Evolutionary conservation across 1,139 yeast species (phyloP).

Genomic region (Saccharomyces hybrid): DNA sequence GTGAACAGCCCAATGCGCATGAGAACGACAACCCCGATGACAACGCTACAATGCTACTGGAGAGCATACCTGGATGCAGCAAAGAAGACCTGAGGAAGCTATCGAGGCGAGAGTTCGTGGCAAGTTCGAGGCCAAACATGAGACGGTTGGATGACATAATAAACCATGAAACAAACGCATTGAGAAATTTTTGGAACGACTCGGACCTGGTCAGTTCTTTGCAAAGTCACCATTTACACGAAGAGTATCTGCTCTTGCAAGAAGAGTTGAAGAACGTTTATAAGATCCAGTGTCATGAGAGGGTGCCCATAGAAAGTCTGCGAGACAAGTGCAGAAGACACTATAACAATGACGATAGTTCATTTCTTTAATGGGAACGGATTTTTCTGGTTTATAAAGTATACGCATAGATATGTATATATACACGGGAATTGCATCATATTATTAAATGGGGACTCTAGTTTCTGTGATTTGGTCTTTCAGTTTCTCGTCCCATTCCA

Average conservation of each 20-base stretch:
- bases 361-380: background rate
- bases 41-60: slow-evolving; percentile 5
- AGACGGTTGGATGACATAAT: slow-evolving; percentile 16
- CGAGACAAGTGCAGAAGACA: slow-evolving; percentile 1
- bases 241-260: slow-evolving; percentile 15
- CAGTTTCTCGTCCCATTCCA: slow-evolving; percentile 62
- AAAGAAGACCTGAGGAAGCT: slow-evolving; percentile 10
- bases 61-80: slow-evolving; percentile 13
- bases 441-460: slow-evolving; percentile 25
- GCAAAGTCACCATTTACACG: slow-evolving; percentile 17
- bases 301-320: slow-evolving; percentile 1
- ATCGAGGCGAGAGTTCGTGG: slow-evolving; percentile 4
- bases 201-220: slow-evolving; percentile 12
- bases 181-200: slow-evolving; percentile 16
- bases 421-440: background rate
- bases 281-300: background rate
- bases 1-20: slow-evolving; percentile 7
- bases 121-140: slow-evolving; percentile 12
- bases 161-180: slow-evolving; percentile 14
- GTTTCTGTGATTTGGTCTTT: slow-evolving; percentile 64
- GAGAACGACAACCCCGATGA: slow-evolving; percentile 5
- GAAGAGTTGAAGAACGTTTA: slow-evolving; percentile 11
- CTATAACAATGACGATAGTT: background rate
- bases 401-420: background rate
- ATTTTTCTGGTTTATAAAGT: background rate